Evolutionary conservation across 164 flowering plant species (phyloP).

Genomic region (Echeveria elegans): DNA sequence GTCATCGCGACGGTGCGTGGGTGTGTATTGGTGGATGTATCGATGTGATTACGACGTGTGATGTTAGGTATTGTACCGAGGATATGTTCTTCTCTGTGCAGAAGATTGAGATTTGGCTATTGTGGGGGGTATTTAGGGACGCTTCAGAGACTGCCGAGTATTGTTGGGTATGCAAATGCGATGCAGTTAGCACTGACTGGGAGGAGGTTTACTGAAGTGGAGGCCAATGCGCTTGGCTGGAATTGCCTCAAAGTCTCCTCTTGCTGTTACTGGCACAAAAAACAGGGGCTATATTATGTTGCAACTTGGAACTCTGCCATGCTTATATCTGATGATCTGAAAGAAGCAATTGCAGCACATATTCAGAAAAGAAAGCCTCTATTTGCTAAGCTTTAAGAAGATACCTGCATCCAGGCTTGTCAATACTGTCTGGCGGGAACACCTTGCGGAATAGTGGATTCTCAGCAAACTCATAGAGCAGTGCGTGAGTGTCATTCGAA

Average conservation of each 20-base stretch:
- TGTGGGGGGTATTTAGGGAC: conserved; percentile 78
- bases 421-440: neutral
- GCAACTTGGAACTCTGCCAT: conserved; percentile 84
- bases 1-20: conserved; percentile 57
- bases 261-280: conserved; percentile 76
- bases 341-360: conserved; percentile 45
- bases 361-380: conserved; percentile 49
- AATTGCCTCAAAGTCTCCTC: conserved; percentile 72
- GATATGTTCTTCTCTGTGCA: conserved; percentile 67
- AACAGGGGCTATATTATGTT: conserved; percentile 80
- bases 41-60: conserved; percentile 79
- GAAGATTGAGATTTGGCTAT: conserved; percentile 83
- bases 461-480: neutral
- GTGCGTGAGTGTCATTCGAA: neutral
- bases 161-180: conserved; percentile 74
- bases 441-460: neutral
- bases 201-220: conserved; percentile 48
- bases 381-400: conserved; percentile 58
- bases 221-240: conserved; percentile 72
- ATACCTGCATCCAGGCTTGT: neutral
- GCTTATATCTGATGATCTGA: conserved; percentile 58
- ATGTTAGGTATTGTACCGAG: conserved; percentile 53
- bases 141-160: conserved; percentile 76
- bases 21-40: conserved; percentile 84
- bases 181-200: conserved; percentile 73